Evolutionary conservation across 306 rosid genomes (phyloP), one percentile per base, ranked within the genome.

Genomic region (Mimosa pudica): DNA sequence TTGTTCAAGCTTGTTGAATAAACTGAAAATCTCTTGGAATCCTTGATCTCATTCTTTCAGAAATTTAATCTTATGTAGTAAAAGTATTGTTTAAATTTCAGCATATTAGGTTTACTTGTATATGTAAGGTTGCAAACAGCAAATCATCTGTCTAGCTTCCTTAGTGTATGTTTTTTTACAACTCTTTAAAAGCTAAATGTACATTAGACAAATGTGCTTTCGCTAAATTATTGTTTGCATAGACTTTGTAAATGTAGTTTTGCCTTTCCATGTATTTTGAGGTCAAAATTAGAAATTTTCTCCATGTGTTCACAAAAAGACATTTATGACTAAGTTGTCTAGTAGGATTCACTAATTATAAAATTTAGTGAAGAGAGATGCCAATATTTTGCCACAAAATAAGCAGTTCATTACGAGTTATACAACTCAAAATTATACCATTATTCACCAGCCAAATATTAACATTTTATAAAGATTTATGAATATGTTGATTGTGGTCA

Each of bases 101-200:
- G 48, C 45, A 35, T 61, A 24, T 46, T 70, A 71, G 52, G 62
- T 64, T 82, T 54, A 55, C 30, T 24, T 24, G 30, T 78, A 62
- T 69, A 10, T 47, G 63, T 77, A 68, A 77, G 78, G 78, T 33
- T 64, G 70, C 36, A 60, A 74, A 51, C 58, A 24, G 73, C 12
- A 66, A 74, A 42, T 61, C 63, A 17, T 67, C 77, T 61, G 61
- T 70, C 75, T 70, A 46, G 46, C 71, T 62, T 78, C 47, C 60
- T 49, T 49, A 16, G 6, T 12, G 17, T 49, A 13, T 49, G 55
- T 12, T 49, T 49, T 24, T 8, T 12, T 48, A 48, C 52, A 48
- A 48, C 52, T 48, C 14, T 49, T 0, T 16, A 10, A 49, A 49
- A 49, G 55, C 4, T 49, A 13, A 49, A 49, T 2, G 42, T 38